Conservation (phyloP, 331 rosid species). For the Acacia concinna region DNA sequence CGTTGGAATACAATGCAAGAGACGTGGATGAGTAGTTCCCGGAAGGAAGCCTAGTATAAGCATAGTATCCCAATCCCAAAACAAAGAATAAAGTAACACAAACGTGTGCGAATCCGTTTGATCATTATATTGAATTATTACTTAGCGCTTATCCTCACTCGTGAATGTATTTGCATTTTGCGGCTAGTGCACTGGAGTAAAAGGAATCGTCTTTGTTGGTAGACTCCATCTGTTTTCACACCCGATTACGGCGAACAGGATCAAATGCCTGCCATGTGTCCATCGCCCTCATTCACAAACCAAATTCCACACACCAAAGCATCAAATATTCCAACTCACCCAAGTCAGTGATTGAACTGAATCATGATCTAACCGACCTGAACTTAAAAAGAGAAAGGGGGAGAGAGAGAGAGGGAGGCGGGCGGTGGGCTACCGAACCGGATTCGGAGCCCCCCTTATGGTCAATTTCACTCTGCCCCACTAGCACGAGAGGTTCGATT, state of each 20-base stretch:
- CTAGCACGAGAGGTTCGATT: too few relatives aligned
- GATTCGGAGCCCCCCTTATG: not conserved
- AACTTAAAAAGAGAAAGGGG: not conserved
- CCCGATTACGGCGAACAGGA: not conserved
- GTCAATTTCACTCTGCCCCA: too few relatives aligned
- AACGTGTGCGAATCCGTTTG: not conserved
- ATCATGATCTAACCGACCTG: not conserved
- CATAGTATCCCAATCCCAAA: not conserved
- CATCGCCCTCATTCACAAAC: not conserved
- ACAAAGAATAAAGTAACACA: not conserved
- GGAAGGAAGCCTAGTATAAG: not conserved
- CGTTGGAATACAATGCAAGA: not conserved
- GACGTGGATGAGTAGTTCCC: not conserved
- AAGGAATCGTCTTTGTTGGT: not conserved
- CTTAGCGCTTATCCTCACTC: not conserved
- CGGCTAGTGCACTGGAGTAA: not conserved
- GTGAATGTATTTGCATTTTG: too few relatives aligned
- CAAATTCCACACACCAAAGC: not conserved
- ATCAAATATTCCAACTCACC: not conserved
- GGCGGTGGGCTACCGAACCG: too few relatives aligned
- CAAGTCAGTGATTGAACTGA: not conserved
- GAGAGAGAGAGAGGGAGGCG: too few relatives aligned
- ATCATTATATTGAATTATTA: not conserved
- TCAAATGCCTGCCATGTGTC: not conserved
- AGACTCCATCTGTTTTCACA: not conserved